phyloP scores from a whole-genome alignment of 805 yeast genomes.

The Yarrowia alimentaria region DNA sequence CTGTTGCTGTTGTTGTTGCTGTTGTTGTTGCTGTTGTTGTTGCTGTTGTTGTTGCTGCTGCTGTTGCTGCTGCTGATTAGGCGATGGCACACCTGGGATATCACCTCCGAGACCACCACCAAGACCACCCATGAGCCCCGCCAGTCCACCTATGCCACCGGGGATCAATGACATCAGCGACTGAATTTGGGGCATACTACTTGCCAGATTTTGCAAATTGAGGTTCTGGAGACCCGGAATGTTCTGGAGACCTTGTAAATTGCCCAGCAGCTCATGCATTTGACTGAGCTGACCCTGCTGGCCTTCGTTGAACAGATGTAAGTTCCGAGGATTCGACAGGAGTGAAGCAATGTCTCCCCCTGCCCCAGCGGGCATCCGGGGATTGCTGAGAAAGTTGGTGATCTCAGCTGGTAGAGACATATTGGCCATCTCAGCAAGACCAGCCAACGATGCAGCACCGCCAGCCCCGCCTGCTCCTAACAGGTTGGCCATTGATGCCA shows the following conservation, averaged over 20 bases:
- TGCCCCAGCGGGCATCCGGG: conserved; percentile 6
- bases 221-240: conserved; percentile 13
- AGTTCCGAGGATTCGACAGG: conserved; percentile 21
- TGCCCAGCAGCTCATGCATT: conserved; percentile 24
- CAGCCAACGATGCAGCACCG: conserved; percentile 5
- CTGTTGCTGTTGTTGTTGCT: not conserved
- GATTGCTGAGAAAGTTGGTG: conserved; percentile 13
- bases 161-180: conserved; percentile 25
- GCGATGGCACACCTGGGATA: no score
- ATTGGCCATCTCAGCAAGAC: conserved; percentile 20
- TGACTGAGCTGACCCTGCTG: conserved; percentile 25
- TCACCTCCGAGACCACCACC: conserved; percentile 3
- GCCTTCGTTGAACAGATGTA: conserved; percentile 17
- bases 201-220: conserved; percentile 16
- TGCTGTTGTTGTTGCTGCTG: conserved; percentile 3
- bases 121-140: conserved; percentile 18
- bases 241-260: conserved; percentile 16
- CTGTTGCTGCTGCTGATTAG: not conserved
- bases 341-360: conserved; percentile 18
- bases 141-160: conserved; percentile 23
- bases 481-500: conserved; percentile 18
- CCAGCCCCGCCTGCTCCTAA: conserved; percentile 17
- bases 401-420: conserved; percentile 13
- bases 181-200: conserved; percentile 24
- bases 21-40: not conserved